Evolutionary conservation across 2,329 filamentous ascomycete genomes (phyloP).

Genomic region (Ramularia endophylla): DNA sequence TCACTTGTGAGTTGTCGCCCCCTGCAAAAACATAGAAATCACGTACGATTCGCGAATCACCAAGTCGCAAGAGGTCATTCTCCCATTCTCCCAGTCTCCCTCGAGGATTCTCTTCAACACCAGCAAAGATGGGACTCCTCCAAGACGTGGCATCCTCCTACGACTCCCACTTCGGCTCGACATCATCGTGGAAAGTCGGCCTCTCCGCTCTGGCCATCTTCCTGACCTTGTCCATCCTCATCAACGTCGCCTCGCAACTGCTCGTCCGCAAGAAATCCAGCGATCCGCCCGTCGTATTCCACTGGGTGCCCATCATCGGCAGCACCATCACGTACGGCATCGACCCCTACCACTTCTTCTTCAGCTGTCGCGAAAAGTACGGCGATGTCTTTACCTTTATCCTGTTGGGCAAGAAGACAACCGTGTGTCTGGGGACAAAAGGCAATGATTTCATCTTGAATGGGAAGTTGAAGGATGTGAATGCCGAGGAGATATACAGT

Average conservation of each 20-base stretch:
- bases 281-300: constrained; percentile 56
- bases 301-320: constrained; percentile 67
- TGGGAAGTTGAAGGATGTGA: constrained; percentile 82
- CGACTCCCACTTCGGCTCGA: constrained; percentile 16
- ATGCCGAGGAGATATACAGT: constrained; percentile 84
- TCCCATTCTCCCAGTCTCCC: no score
- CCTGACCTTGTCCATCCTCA: constrained; percentile 53
- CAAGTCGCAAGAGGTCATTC: no score
- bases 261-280: constrained; percentile 62
- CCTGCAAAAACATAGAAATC: no score
- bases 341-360: constrained; percentile 85
- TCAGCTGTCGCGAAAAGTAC: constrained; percentile 67
- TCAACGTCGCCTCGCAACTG: constrained; percentile 77
- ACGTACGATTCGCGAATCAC: no score
- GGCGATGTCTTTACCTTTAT: constrained; percentile 88
- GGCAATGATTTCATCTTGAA: constrained; percentile 92
- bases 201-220: constrained; percentile 41
- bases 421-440: constrained; percentile 72
- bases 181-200: constrained; percentile 36
- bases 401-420: constrained; percentile 82
- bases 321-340: constrained; percentile 94
- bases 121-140: constrained; percentile 27
- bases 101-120: no score
- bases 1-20: no score
- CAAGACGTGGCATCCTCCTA: constrained; percentile 20